Conservation (phyloP, 1,139 yeast species). For the Taphrina flavorubra region DNA sequence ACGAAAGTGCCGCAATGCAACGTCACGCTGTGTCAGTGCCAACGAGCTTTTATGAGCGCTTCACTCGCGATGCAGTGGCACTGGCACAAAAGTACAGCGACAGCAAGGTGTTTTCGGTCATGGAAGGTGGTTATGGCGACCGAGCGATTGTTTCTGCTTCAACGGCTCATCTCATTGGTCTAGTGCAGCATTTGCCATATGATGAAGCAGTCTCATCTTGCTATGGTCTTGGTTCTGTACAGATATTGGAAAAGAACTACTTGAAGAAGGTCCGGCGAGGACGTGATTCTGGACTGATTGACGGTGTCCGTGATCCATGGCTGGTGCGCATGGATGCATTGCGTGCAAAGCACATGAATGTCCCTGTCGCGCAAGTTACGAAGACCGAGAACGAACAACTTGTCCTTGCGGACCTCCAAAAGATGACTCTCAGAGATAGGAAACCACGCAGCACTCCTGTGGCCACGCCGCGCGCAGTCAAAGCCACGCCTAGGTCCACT, state of each 20-base stretch:
- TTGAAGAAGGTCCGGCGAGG: slow-evolving; percentile 13
- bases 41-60: slow-evolving; percentile 74
- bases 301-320: slow-evolving; percentile 14
- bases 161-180: slow-evolving; percentile 71
- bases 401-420: slow-evolving; percentile 13
- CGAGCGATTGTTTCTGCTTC: slow-evolving; percentile 82
- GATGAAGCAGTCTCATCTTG: slow-evolving; percentile 15
- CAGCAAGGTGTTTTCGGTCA: slow-evolving; percentile 69
- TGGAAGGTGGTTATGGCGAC: slow-evolving; percentile 89
- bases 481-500: slow-evolving; percentile 16
- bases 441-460: slow-evolving; percentile 25
- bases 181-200: slow-evolving; percentile 45
- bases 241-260: slow-evolving; percentile 23
- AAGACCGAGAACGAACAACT: neutral
- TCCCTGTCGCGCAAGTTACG: neutral
- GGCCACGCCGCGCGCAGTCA: slow-evolving; percentile 10
- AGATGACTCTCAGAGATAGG: slow-evolving; percentile 41
- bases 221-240: slow-evolving; percentile 2
- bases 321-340: slow-evolving; percentile 10
- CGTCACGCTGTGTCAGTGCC: slow-evolving; percentile 85
- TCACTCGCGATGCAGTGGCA: slow-evolving; percentile 73
- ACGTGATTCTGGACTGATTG: neutral
- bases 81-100: slow-evolving; percentile 66
- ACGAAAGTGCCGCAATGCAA: slow-evolving; percentile 82
- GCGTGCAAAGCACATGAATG: slow-evolving; percentile 4